These are phyloP conservation scores for Gonapodya prolifera DNA, from an alignment of 192 early-diverging fungal genomes.

Conservation along the genomic window DNA sequence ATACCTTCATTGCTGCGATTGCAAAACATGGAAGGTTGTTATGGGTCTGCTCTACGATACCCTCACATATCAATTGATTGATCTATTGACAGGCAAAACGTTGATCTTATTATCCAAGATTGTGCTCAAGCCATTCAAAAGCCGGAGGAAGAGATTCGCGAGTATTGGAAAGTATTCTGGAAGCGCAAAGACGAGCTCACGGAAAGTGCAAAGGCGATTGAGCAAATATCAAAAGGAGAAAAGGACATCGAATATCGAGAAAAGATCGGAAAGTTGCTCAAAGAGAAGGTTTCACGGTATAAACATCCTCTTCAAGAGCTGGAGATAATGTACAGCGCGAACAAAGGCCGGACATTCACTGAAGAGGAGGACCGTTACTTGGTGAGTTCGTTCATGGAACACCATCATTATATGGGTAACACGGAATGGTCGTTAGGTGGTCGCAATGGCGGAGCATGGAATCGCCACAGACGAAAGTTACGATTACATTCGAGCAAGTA, in stretches of 20 bases:
- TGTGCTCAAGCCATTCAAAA: slow-evolving; percentile 87
- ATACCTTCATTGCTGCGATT: slow-evolving; percentile 68
- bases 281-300: slow-evolving; percentile 59
- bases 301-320: slow-evolving; percentile 78
- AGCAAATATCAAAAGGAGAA: slow-evolving; percentile 84
- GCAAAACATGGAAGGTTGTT: slow-evolving; percentile 65
- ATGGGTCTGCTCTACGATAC: background rate
- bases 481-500: slow-evolving; percentile 79
- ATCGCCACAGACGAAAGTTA: slow-evolving; percentile 86
- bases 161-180: slow-evolving; percentile 83
- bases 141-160: slow-evolving; percentile 67
- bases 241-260: slow-evolving; percentile 58
- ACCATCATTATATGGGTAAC: background rate
- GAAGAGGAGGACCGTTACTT: slow-evolving; percentile 98
- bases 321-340: slow-evolving; percentile 75
- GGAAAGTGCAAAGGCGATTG: slow-evolving; percentile 76
- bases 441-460: slow-evolving; percentile 75
- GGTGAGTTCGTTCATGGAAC: slow-evolving; percentile 15
- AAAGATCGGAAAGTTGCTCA: slow-evolving; percentile 72
- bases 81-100: slow-evolving; percentile 34
- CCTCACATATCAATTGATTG: background rate
- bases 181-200: slow-evolving; percentile 69
- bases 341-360: slow-evolving; percentile 79
- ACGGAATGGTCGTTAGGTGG: slow-evolving; percentile 30
- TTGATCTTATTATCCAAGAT: slow-evolving; percentile 66